Base-by-base conservation (phyloP, 1,139 yeast genomes). In the Suhomyces panamericanus region DNA sequence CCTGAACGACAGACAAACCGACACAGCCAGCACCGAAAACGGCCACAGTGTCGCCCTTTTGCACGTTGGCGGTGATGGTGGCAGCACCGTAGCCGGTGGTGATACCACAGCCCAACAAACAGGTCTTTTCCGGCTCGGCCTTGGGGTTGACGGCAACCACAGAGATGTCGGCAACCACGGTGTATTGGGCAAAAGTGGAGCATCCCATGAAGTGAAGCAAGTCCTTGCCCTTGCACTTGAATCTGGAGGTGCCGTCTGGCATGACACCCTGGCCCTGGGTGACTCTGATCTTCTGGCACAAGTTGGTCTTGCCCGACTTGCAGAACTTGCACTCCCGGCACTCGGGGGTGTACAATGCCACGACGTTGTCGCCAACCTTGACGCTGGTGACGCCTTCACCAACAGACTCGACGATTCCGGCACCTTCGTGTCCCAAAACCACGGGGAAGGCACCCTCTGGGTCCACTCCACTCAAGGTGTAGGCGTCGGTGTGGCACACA, bases 71-170 rank as follows among this genome's bases (percentile, higher is more conserved):
- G 44, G 96, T 88, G 71, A 88, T 87, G 56, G 88, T 80, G 44
- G 97, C 99, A 43, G 99, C 96, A 67, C 99, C 99, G 66, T 87
- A 89, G 53, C 99, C 99, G 43, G 99, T 93, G 50, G 99, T 93
- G 62, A 93, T 89, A 74, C 99, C 99, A 68, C 99, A 93, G 38
- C 99, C 99, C 58, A 95, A 80, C 67, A 93, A 73, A 75, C 98
- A 91, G 38, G 95, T 87, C 63, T 85, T 82, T 62, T 89, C 96
- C 62, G 84, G 77, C 50, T 88, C 86, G 44, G 96, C 98, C 52
- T 80, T 70, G 48, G 85, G 83, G 66, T 89, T 83, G 51, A 93
- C 90, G 14, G 96, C 95, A 47, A 91, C 99, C 30, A 91, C 90
- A n/a, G 97, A 89, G 51, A 93, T 93, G 64, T 93, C 99, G 38